Conservation (phyloP, 2,329 filamentous ascomycete genomes). For the Beauveria asiatica region DNA sequence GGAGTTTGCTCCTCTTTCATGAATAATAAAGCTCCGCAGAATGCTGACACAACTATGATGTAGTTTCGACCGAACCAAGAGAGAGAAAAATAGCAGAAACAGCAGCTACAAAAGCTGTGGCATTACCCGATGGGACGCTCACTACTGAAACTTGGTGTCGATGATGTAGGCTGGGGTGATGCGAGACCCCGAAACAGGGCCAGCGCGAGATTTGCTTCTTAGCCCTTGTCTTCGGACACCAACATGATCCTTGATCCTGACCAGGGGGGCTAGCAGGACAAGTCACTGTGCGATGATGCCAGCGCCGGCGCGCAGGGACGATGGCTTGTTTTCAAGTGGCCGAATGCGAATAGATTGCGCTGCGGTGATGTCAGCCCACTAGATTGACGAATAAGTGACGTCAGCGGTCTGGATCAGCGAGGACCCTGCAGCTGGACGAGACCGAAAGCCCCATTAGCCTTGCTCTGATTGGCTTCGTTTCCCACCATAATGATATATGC, state of each 20-base stretch:
- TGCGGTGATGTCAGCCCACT: slow-evolving; percentile 19
- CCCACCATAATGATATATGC: background rate
- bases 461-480: slow-evolving; percentile 10
- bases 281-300: slow-evolving; percentile 6
- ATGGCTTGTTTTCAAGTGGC: background rate
- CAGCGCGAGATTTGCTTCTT: background rate
- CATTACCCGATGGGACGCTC: background rate
- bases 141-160: background rate
- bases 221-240: background rate
- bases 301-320: background rate
- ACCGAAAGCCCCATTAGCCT: background rate
- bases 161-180: background rate
- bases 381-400: slow-evolving; percentile 18
- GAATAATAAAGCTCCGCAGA: background rate
- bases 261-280: background rate
- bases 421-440: slow-evolving; percentile 9
- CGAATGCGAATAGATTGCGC: slow-evolving; percentile 3
- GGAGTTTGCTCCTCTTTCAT: background rate
- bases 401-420: slow-evolving; percentile 16
- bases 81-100: background rate
- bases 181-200: background rate
- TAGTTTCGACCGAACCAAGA: background rate
- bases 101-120: background rate
- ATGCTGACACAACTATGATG: slow-evolving; percentile 2
- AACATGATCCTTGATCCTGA: background rate